These are phyloP conservation scores for Xylariaceae sp. DNA, from an alignment of 2,329 filamentous ascomycete genomes.

Conservation along the genomic window DNA sequence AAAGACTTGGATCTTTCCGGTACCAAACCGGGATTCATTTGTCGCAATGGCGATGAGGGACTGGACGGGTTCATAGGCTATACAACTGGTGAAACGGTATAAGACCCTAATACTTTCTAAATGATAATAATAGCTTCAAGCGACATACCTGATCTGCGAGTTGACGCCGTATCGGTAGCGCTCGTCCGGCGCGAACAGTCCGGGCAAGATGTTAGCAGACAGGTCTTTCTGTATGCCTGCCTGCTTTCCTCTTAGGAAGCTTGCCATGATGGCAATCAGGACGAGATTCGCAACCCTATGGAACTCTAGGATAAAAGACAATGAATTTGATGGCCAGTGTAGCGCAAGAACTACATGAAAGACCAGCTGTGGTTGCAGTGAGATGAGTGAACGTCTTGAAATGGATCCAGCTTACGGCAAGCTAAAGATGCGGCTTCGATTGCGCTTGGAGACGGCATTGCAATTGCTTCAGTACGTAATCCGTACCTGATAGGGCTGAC, in stretches of 20 bases:
- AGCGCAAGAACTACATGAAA: not conserved
- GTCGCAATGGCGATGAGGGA: constrained; percentile 91
- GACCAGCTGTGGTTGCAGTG: not conserved
- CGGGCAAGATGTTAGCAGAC: constrained; percentile 71
- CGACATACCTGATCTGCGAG: constrained; percentile 58
- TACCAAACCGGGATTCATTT: constrained; percentile 76
- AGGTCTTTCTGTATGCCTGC: constrained; percentile 88
- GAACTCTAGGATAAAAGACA: not conserved
- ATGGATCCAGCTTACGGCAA: not conserved
- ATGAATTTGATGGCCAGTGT: not conserved
- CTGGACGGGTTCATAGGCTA: constrained; percentile 91
- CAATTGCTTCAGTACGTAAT: not conserved
- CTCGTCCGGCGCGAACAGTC: constrained; percentile 78
- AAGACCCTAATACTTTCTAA: not conserved
- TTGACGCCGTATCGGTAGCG: constrained; percentile 78
- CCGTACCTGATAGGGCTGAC: not conserved
- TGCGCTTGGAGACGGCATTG: no score
- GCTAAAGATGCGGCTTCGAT: not conserved
- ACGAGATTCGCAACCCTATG: not conserved
- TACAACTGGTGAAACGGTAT: constrained; percentile 49
- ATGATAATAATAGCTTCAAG: constrained; percentile 28
- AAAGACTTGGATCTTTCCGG: constrained; percentile 83
- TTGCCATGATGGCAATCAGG: constrained; percentile 56
- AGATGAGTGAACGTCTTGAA: not conserved
- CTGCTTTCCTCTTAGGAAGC: constrained; percentile 88